Percentiles rank a stretch among this genome's conserved stretches.
phyloP scores from a whole-genome alignment of 2,329 filamentous ascomycete genomes.

The Pochonia chlamydosporia region DNA sequence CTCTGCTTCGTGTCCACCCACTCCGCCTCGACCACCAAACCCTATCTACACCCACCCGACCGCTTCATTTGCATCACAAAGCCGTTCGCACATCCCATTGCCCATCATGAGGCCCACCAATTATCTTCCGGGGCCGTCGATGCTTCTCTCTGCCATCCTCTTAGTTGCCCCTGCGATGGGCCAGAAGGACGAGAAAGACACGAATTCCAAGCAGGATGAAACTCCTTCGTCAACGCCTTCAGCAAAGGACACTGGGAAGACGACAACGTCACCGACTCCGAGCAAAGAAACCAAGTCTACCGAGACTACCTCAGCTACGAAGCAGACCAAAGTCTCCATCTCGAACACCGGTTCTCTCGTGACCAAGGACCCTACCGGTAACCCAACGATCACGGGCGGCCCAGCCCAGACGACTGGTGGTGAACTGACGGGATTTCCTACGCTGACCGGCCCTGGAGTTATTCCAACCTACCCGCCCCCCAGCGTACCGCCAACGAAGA shows the following conservation, averaged over 20 bases:
- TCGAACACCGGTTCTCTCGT: conserved; percentile 11
- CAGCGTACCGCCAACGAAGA: conserved; percentile 72
- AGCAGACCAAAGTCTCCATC: conserved; percentile 12
- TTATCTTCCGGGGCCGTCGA: conserved; percentile 18
- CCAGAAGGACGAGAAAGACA: conserved; percentile 18
- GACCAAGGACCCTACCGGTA: conserved; percentile 7
- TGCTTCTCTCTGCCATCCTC: conserved; percentile 21
- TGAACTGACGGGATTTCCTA: conserved; percentile 31
- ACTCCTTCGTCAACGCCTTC: conserved; percentile 8
- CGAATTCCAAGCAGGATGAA: conserved; percentile 7
- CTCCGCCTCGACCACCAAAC: background rate
- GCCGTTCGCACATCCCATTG: background rate
- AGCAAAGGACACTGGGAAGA: conserved; percentile 3
- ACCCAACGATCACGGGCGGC: conserved; percentile 16
- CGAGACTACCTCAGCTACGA: background rate
- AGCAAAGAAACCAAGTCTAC: background rate
- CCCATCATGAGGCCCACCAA: conserved; percentile 21
- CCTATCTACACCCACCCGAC: background rate
- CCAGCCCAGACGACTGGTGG: conserved; percentile 13
- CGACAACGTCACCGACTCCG: conserved; percentile 1
- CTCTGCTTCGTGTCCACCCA: background rate
- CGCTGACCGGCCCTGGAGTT: conserved; percentile 31
- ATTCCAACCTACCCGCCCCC: conserved; percentile 61
- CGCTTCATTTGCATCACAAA: background rate
- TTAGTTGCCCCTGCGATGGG: conserved; percentile 26